Evolutionary conservation across 2,329 filamentous ascomycete genomes (phyloP).

Genomic region (Samsoniella hepiali): DNA sequence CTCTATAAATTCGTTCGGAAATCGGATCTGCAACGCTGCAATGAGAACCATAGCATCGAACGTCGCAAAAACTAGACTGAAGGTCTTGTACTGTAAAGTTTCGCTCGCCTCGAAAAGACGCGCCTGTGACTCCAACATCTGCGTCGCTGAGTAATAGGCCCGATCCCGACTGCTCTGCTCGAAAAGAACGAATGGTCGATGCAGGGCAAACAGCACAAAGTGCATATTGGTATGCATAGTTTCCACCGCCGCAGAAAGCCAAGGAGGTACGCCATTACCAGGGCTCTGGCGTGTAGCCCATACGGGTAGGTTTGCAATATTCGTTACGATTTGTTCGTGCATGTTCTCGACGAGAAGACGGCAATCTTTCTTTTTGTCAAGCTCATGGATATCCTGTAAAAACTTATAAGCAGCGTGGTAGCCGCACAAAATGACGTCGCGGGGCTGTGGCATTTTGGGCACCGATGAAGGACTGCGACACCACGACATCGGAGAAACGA

Average conservation of each 20-base stretch:
- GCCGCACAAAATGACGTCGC: too few relatives aligned
- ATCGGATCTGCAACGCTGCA: constrained; percentile 16
- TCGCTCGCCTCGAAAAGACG: constrained; percentile 11
- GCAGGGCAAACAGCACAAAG: constrained; percentile 19
- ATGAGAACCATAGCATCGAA: constrained; percentile 20
- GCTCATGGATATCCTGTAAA: too few relatives aligned
- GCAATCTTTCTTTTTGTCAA: too few relatives aligned
- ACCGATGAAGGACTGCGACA: not conserved
- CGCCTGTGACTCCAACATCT: constrained; percentile 17
- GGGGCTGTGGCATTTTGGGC: not conserved
- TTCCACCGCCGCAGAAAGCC: constrained; percentile 18
- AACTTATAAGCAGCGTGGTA: too few relatives aligned
- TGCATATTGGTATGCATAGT: constrained; percentile 14
- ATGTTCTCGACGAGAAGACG: too few relatives aligned
- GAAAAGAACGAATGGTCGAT: constrained; percentile 17
- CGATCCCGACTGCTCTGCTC: constrained; percentile 1
- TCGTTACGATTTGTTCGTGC: too few relatives aligned
- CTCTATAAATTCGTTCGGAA: constrained; percentile 12
- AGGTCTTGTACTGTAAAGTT: constrained; percentile 7
- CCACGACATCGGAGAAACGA: too few relatives aligned
- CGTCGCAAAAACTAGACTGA: constrained; percentile 18
- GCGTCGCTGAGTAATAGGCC: constrained; percentile 10
- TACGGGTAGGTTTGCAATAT: too few relatives aligned
- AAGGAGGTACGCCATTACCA: not conserved
- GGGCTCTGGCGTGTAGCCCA: too few relatives aligned